Evolutionary conservation across 148 eudicot genomes (phyloP), one percentile per base, ranked within the genome.

Genomic region (Gaultheria prostrata): DNA sequence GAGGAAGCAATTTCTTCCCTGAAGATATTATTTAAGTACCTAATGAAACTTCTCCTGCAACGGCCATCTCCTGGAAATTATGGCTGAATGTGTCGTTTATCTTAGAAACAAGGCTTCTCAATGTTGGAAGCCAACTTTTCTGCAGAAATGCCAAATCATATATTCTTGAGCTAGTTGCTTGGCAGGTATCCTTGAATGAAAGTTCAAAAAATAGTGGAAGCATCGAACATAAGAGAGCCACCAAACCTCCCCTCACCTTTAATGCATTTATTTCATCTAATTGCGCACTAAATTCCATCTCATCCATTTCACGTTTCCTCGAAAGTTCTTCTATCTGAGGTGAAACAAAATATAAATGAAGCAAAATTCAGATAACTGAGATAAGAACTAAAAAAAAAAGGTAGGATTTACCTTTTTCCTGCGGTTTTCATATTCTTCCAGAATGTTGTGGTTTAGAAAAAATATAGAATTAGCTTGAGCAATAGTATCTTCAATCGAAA

Each of bases 41-140:
- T 83, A 97, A 88, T 63, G 90, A 90, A 80, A 97, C 99, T 91
- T 97, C 99, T 83, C 99, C 99, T 18, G 99, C 98, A 84, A 97
- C 96, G 35, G 99, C 99, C 99, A 97, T 97, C 87, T 97, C 95
- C 87, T 91, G 95, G 83, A 97, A 97, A 85, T 97, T 97, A 72
- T 85, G 90, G 82, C 99, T 88, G 83, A 97, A 97, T 43, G 98
- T 94, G 85, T 89, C 93, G 81, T 94, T 97, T 82, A 97, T 97
- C 81, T 89, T 90, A 72, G 88, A 63, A 73, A 97, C 98, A 88
- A 97, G 97, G 85, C 81, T 91, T 83, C 94, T 86, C 89, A 97
- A 83, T 78, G 98, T 94, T 82, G 97, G 97, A 81, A 97, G 99
- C 99, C 99, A 97, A 74, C 86, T 88, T 72, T 88, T 95, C 99